Base-by-base conservation (phyloP, 2,329 filamentous ascomycete species). In the Cladosporium sp. region DNA sequence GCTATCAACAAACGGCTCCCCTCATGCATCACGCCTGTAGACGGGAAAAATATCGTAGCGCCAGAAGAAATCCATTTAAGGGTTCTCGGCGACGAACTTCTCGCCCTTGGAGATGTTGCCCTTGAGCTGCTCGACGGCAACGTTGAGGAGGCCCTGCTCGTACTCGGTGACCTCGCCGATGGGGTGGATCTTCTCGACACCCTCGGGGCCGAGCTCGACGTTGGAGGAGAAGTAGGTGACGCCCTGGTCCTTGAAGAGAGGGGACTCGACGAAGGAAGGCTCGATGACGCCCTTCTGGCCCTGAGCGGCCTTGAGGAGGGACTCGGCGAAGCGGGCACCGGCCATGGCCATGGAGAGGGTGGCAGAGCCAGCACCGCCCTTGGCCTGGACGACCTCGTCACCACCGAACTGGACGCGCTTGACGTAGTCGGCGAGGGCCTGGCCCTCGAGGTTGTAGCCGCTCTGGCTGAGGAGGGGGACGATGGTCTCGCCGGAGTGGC, bases 281-380 rank as follows among this genome's bases (percentile, higher is more conserved):
- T 98, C 93, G 60, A 94, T 72, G 64, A 98, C 86, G 69, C 89
- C 89, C 83, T 91, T 93, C 82, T 95, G 84, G 70, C 93, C 93
- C 74, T 94, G 84, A 53, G 86, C 78, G 65, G 93, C 93, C 74
- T 89, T 91, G 75, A 98, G 86, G 65, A 98, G 78, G 62, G 86
- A 89, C 79, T 97, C 91, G 63, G 93, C 89, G 73, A 86, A 85
- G 62, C 82, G 80, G 58, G 80, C 82, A 76, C 92, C 92, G 61
- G 92, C 92, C 83, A 95, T 92, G 67, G 92, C 92, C 92, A 98
- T 98, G 78, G 90, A 96, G 64, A 97, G 87, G 58, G 92, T 97
- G 70, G 92, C 92, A 62, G 90, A 96, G 65, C 92, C 92, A 67
- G 91, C 90, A 74, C 92, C 93, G 70, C 92, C 91, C 87, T 97